Evolutionary conservation across 805 yeast species (phyloP), one percentile per base, ranked within the genome.

Genomic region (Nakazawaea ishiwadae): DNA sequence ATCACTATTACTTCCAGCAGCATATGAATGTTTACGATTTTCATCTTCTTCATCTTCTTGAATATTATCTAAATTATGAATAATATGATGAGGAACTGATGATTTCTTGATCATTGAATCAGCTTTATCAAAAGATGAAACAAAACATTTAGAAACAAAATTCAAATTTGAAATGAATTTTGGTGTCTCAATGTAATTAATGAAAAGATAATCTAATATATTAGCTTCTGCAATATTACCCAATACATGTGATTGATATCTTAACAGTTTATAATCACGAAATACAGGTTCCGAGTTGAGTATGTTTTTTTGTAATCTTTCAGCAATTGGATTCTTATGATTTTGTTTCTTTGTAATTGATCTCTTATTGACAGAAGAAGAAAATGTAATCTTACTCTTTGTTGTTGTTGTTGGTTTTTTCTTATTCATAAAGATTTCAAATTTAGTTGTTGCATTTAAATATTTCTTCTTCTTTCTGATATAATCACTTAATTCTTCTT

Each of bases 221-320:
- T 28, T 28, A 4, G 17, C 32, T 15, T 42, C 45, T 11, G 38
- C 18, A 16, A 42, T 42, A 31, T 42, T 42, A 24, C 42, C 45
- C 36, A 42, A 37, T 12, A 42, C 42, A 33, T 42, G 45, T 4
- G 39, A 28, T 33, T 42, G 45, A 27, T 37, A 37, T 21, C 39
- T 27, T 10, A 42, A 29, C 38, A 37, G 41, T 28, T 42, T 42
- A 28, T 24, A 42, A 20, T 29, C 18, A 18, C 5, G 10, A 17
- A 42, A 37, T 11, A 18, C 16, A 21, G 45, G 45, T 29, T 42
- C 42, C 14, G 39, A 32, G 1, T 17, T 20, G 4, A 1, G 6
- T 24, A 42, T 42, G 27, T 37, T 42, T 10, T 21, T 15, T 8
- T 35, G 33, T 11, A 40, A 35, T 18, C n/a, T 29, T 18, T 14